Evolutionary conservation across 805 yeast genomes (phyloP).

Genomic region (Saccharomycopsis malanga): DNA sequence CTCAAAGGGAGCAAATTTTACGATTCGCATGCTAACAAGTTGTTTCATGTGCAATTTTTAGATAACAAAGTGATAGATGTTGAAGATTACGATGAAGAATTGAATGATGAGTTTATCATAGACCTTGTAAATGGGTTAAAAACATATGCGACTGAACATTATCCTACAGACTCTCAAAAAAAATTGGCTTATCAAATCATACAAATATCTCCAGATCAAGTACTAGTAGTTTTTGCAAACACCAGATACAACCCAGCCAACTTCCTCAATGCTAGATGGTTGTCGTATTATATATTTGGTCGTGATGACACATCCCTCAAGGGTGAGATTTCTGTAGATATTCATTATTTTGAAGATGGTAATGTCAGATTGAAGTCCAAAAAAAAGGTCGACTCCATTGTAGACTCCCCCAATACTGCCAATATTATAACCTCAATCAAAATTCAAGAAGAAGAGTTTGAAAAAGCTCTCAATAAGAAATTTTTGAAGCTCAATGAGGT

Average conservation of each 20-base stretch:
- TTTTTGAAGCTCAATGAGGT: conserved; percentile 70
- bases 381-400: conserved; percentile 29
- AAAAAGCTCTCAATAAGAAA: conserved; percentile 50
- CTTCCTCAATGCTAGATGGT: conserved; percentile 89
- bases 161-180: conserved; percentile 43
- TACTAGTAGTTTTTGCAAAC: conserved; percentile 55
- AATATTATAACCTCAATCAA: conserved; percentile 7
- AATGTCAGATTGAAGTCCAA: conserved; percentile 69
- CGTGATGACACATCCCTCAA: conserved; percentile 28
- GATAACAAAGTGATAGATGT: conserved; percentile 41
- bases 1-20: conserved; percentile 41
- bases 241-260: conserved; percentile 66
- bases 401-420: not conserved
- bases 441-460: conserved; percentile 42
- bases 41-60: conserved; percentile 53
- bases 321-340: conserved; percentile 60
- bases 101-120: conserved; percentile 23
- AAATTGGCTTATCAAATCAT: conserved; percentile 36
- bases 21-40: conserved; percentile 43
- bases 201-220: conserved; percentile 28
- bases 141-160: conserved; percentile 57
- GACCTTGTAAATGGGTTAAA: conserved; percentile 30
- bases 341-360: conserved; percentile 95
- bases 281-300: conserved; percentile 50
- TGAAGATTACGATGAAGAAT: conserved; percentile 32